Evolutionary conservation across 768 basidiomycete genomes (phyloP).

Genomic region (Termitomyces bulborhizus): DNA sequence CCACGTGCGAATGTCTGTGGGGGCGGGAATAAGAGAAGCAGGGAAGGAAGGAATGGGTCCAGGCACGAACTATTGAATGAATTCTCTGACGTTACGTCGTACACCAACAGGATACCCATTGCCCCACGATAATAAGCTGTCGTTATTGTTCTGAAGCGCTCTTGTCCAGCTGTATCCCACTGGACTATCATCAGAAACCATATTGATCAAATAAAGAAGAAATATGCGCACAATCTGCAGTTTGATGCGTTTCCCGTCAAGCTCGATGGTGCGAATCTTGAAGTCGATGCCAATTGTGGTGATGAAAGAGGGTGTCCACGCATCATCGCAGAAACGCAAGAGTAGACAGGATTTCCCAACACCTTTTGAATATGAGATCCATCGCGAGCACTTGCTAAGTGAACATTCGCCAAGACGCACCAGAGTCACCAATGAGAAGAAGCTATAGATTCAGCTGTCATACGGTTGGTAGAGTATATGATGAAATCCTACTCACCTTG

Average conservation of each 20-base stretch:
- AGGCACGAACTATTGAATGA: slow-evolving; percentile 85
- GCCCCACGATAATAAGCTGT: slow-evolving; percentile 99
- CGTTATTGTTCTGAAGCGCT: slow-evolving; percentile 97
- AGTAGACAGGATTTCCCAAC: slow-evolving; percentile 97
- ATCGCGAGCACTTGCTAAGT: background rate
- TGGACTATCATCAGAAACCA: slow-evolving; percentile 24
- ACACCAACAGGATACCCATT: slow-evolving; percentile 98
- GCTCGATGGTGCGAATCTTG: slow-evolving; percentile 98
- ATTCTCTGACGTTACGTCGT: slow-evolving; percentile 92
- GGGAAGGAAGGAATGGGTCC: background rate
- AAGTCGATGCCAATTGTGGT: slow-evolving; percentile 99
- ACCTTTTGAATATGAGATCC: slow-evolving; percentile 37
- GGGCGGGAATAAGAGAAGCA: slow-evolving; percentile 3
- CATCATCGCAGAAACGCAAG: slow-evolving; percentile 97
- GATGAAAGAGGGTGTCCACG: slow-evolving; percentile 99
- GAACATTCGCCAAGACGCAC: slow-evolving; percentile 31
- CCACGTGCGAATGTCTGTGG: slow-evolving; percentile 94
- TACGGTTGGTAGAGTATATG: background rate
- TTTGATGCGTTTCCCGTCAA: slow-evolving; percentile 97
- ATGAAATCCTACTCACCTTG: slow-evolving; percentile 50
- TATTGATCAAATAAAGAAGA: background rate
- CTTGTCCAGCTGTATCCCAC: slow-evolving; percentile 99
- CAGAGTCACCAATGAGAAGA: slow-evolving; percentile 94
- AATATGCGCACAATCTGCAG: slow-evolving; percentile 82
- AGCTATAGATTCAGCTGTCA: slow-evolving; percentile 41